These are phyloP conservation scores for Annulohypoxylon nitens DNA, from an alignment of 495 filamentous ascomycete genomes.

Conservation along the genomic window DNA sequence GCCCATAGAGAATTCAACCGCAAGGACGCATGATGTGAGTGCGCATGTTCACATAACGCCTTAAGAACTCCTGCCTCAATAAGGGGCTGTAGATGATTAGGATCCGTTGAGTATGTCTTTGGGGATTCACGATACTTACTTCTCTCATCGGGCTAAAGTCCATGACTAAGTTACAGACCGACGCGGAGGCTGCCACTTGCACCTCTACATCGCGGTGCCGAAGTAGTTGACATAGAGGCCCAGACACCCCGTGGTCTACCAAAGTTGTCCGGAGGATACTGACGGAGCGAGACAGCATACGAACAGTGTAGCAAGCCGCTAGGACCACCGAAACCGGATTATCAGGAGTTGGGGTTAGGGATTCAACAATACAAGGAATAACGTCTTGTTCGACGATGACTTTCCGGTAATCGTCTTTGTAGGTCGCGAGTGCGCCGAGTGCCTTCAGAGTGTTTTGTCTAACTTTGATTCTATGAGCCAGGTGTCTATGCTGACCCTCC, in stretches of 20 bases:
- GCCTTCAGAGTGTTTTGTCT: conserved; percentile 83
- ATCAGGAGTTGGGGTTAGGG: conserved; percentile 72
- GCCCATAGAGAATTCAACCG: conserved; percentile 90
- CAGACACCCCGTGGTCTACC: conserved; percentile 84
- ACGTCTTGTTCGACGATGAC: conserved; percentile 83
- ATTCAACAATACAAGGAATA: conserved; percentile 84
- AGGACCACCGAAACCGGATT: conserved; percentile 75
- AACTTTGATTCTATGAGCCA: conserved; percentile 80
- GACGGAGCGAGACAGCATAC: conserved; percentile 84
- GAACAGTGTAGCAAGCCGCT: conserved; percentile 83
- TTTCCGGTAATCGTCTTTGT: conserved; percentile 88
- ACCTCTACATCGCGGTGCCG: conserved; percentile 82
- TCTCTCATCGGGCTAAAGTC: conserved; percentile 92
- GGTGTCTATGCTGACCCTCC: conserved; percentile 70
- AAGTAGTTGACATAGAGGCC: conserved; percentile 82
- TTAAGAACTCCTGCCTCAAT: conserved; percentile 81
- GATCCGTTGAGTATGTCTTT: not conserved
- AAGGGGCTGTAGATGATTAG: conserved; percentile 68
- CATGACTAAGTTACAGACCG: conserved; percentile 83
- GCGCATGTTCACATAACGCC: conserved; percentile 85
- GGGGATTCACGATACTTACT: conserved; percentile 61
- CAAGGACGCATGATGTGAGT: conserved; percentile 77
- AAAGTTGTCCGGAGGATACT: conserved; percentile 85
- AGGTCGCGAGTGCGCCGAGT: conserved; percentile 79
- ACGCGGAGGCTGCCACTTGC: conserved; percentile 84